Conservation (phyloP, 1,139 yeast genomes). For the Pichia terricola region DNA sequence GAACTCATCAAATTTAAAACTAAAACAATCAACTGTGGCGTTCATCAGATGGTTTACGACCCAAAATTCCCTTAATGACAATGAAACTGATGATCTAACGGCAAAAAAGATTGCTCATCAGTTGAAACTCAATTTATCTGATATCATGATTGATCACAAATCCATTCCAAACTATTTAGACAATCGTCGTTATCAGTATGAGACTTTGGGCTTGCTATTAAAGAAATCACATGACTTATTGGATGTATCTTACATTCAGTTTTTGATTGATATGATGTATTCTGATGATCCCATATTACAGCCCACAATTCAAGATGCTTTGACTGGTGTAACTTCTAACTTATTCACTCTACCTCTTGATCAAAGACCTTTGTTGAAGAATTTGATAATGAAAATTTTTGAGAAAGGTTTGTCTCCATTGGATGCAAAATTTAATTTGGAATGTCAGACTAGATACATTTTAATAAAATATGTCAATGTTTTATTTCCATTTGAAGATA, state of each 20-base stretch:
- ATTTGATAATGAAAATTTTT: slow-evolving; percentile 34
- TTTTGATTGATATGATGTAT: slow-evolving; percentile 63
- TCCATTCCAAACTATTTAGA: slow-evolving; percentile 25
- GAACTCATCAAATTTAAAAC: slow-evolving; percentile 37
- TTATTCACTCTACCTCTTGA: slow-evolving; percentile 33
- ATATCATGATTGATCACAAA: slow-evolving; percentile 25
- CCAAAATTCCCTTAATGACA: slow-evolving; percentile 14
- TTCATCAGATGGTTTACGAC: slow-evolving; percentile 36
- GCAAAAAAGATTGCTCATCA: slow-evolving; percentile 37
- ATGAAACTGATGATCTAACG: slow-evolving; percentile 25
- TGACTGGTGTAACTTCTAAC: slow-evolving; percentile 49
- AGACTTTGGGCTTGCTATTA: slow-evolving; percentile 62
- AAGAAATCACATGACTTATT: slow-evolving; percentile 38
- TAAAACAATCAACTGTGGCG: slow-evolving; percentile 44
- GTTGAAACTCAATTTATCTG: slow-evolving; percentile 40
- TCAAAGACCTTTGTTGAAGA: slow-evolving; percentile 37
- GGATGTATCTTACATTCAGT: slow-evolving; percentile 48
- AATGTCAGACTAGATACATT: slow-evolving; percentile 40
- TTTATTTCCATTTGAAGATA: slow-evolving; percentile 58
- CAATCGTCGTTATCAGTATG: slow-evolving; percentile 61
- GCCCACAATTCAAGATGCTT: slow-evolving; percentile 62
- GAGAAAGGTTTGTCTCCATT: slow-evolving; percentile 12
- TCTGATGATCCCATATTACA: slow-evolving; percentile 57
- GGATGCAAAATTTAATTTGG: slow-evolving; percentile 20
- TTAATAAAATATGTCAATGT: slow-evolving; percentile 60